Evolutionary conservation across 306 rosid species (phyloP), one percentile per base, ranked within the genome.

Genomic region (Hippophae tibetana): DNA sequence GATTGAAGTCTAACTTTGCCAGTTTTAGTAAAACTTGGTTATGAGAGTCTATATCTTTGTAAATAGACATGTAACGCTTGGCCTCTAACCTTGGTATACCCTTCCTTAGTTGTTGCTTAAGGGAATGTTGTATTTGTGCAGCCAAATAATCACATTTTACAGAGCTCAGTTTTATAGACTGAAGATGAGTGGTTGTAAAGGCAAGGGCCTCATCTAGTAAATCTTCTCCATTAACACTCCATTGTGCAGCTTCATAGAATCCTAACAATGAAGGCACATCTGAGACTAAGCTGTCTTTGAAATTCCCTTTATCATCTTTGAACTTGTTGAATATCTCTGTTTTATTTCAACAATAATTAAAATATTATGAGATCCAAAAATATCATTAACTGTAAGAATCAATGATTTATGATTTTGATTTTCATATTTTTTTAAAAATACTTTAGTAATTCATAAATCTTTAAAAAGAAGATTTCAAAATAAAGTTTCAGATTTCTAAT

Each of bases 231-330:
- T 77, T 76, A 43, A 69, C 72, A 14, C 64, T 64, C 0, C 80
- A 48, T 54, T 66, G 77, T 1, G 83, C 69, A 51, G 86, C 89
- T 59, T 83, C 83, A 5, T 77, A 74, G 13, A 83, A 55, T 72
- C 78, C 75, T 58, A 77, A 27, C 65, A 80, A 50, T 56, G 79
- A 83, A 50, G 69, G 69, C 13, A 64, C 68, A 61, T 83, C 86
- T 7, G 13, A 51, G 23, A 6, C 0, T 1, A 69, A 48, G 25
- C 12, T 8, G 43, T n/a, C 47, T 45, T 74, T 67, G 44, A 77
- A 83, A 18, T 48, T 43, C 9, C 83, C 76, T 0, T 43, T 45
- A 0, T 65, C 3, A 5, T 74, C 70, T 53, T 9, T 72, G 62
- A 79, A 83, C 2, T 46, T 69, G 63, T 69, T 75, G 57, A 83